Evolutionary conservation across 805 yeast species (phyloP), one percentile per base, ranked within the genome.

Genomic region (Yamadazyma phyllophila): DNA sequence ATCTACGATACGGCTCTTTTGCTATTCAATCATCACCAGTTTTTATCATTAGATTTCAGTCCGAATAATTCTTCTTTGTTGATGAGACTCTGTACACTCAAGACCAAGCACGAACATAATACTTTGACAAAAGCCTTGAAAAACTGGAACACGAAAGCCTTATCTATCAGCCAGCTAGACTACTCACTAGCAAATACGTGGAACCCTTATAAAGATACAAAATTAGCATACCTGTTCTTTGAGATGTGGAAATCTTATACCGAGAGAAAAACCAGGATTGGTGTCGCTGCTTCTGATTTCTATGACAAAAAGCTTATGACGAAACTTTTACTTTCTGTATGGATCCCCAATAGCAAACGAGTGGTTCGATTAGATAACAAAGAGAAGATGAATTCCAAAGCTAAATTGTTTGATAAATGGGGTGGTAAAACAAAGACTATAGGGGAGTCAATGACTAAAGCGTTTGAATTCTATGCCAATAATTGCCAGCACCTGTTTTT

Each of bases 21-120:
- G 15, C 53, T 69, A 26, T 56, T 53, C 36, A 44, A 47, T 3
- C 50, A 62, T 5, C 71, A 66, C 49, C 45, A 50, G 17, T 41
- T 48, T n/a, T 52, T 64, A 29, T 47, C 55, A 2, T 32, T 26
- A 7, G 52, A 42, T 10, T 11, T 15, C 2, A 11, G 11, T 24
- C 30, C 9, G 2, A 30, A n/a, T 6, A 20, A 4, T 2, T 48
- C 56, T 27, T 61, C 72, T 0, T 42, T 67, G 8, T 47, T 68
- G 36, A 69, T 69, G 74, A 51, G 65, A 37, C 48, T 56, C 7
- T 58, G 70, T 7, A 45, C 57, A 2, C 32, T 39, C 16, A 63
- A 61, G 36, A 54, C 45, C 26, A 45, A 41, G 13, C 32, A 43
- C 11, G 39, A 44, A 3, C 2, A 10, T 15, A 9, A 36, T 8